Base-by-base conservation (phyloP, 2,329 filamentous ascomycete species). In the Stagonosporopsis chrysanthemi region DNA sequence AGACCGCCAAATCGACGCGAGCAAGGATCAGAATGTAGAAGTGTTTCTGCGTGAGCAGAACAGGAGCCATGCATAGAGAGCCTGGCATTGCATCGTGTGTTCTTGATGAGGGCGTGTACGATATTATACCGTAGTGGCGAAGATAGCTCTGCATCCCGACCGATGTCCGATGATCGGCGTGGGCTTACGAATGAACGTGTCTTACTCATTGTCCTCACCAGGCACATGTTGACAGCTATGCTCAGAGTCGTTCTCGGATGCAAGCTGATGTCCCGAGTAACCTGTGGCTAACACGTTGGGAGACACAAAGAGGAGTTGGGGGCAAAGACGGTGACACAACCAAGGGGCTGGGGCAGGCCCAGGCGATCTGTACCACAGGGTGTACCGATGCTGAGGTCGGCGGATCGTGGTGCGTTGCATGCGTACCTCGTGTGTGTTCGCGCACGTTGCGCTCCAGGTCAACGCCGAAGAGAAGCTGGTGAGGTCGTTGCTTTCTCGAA, bases 21-120 rank as follows among this genome's bases (percentile, higher is more conserved):
- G 64, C 14, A 65, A 64, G 17, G 64, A 68, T 22, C 56, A 65
- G 42, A 57, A 69, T 40, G 70, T 77, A 0, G 75, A 77, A 47
- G 69, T 66, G 0, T 74, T 70, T 47, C 41, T 77, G 58, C 69
- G 75, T 49, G 65, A 67, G 48, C 60, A 75, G 59, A 69, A 56
- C 15, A 51, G 36, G 22, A 65, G 62, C 28, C 40, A 19, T 40
- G 43, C 48, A 38, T 60, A 58, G 41, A 36, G 19, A 19, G 44
- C 9, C 36, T 40, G 24, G 48, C 17, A 24, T 17, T 33, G 11
- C 17, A 23, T 47, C 8, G 6, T 47, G 17, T 48, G 31, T 40
- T 41, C 8, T 29, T 12, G 19, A 26, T 23, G 28, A 19, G 28
- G 22, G 15, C 15, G 24, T 56, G 53, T 56, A 56, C 36, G 47